Conservation (phyloP, 441 rosid genomes). For the Pelargonium fulgidum region DNA sequence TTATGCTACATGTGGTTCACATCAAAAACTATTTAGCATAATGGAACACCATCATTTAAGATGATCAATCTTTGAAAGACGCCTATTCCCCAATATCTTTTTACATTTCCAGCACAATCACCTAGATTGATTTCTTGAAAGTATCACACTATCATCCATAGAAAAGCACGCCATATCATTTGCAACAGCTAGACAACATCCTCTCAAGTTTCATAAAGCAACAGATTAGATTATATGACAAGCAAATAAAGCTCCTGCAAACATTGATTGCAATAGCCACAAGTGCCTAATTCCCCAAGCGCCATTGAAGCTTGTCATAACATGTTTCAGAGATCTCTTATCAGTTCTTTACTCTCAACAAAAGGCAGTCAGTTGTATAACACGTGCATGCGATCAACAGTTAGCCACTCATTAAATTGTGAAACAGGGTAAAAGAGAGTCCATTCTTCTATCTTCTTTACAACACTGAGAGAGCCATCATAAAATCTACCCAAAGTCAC, state of each 20-base stretch:
- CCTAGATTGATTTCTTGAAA: neutral
- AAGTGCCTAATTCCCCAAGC: neutral
- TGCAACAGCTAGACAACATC: neutral
- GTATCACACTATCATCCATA: slow-evolving; percentile 1
- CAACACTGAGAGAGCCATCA: slow-evolving; percentile 8
- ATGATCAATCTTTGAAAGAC: neutral
- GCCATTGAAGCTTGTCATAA: neutral
- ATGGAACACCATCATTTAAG: neutral
- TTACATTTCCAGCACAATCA: neutral
- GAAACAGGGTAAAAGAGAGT: neutral
- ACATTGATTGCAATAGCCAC: neutral
- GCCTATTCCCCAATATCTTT: neutral
- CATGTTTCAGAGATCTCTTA: neutral
- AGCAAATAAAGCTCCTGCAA: neutral
- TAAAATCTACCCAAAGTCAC: slow-evolving; percentile 1
- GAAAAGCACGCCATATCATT: neutral
- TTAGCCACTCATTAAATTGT: neutral
- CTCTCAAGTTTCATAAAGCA: slow-evolving; percentile 11
- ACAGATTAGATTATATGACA: neutral
- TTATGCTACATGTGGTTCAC: neutral
- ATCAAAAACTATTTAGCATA: neutral
- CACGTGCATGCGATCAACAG: neutral
- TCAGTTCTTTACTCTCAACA: neutral
- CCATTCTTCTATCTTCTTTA: slow-evolving; percentile 10
- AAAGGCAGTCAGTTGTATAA: neutral